phyloP scores from a whole-genome alignment of 148 eudicot genomes.

The Nepenthes gracilis region DNA sequence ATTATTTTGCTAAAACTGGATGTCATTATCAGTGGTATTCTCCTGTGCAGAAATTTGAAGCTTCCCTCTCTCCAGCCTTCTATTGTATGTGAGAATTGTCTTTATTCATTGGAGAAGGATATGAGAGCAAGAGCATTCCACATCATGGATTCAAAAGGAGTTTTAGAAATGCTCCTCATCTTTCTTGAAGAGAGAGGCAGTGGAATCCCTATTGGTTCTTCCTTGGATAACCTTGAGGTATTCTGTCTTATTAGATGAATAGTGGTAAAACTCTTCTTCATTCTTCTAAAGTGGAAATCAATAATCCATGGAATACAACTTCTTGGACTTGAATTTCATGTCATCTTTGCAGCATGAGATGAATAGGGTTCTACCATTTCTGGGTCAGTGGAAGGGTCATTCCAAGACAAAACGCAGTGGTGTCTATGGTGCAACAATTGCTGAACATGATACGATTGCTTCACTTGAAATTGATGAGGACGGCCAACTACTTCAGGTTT shows the following conservation, averaged over 20 bases:
- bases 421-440: constrained; percentile 83
- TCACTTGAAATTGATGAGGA: constrained; percentile 49
- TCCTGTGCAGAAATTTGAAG: constrained; percentile 57
- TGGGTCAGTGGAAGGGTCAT: constrained; percentile 84
- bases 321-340: too few relatives aligned
- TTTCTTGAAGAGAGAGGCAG: constrained; percentile 75
- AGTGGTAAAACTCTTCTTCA: background rate
- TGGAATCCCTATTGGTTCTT: constrained; percentile 27
- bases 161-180: constrained; percentile 71
- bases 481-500: constrained; percentile 76
- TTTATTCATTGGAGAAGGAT: constrained; percentile 62
- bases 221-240: constrained; percentile 43
- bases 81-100: constrained; percentile 87
- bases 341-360: constrained; percentile 29
- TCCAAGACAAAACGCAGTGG: constrained; percentile 89
- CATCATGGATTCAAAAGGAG: constrained; percentile 76
- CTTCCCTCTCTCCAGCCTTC: constrained; percentile 85
- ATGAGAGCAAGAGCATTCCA: constrained; percentile 83
- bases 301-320: too few relatives aligned
- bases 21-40: background rate
- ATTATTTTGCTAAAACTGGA: background rate
- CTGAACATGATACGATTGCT: constrained; percentile 61
- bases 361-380: constrained; percentile 54
- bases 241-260: background rate
- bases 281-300: background rate